Evolutionary conservation across 1,284 basidiomycete species (phyloP).

Genomic region (Melampsora abietis-canadensis): DNA sequence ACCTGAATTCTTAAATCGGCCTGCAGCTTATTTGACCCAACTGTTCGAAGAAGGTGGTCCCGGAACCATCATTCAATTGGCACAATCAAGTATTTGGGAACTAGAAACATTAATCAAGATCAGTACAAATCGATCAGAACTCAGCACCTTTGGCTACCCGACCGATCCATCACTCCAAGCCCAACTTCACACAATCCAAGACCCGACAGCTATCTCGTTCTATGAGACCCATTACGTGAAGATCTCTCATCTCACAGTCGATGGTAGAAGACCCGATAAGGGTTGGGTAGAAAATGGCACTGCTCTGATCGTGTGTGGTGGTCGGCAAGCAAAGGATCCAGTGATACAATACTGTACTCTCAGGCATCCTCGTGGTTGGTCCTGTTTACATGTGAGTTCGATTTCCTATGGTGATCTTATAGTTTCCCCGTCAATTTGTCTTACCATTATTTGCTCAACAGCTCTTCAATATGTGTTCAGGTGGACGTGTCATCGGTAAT

Average conservation of each 20-base stretch:
- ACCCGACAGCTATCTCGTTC: slow-evolving; percentile 36
- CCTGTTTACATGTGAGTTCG: slow-evolving; percentile 35
- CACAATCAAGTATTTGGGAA: slow-evolving; percentile 31
- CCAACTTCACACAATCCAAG: slow-evolving; percentile 29
- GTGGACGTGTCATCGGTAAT: slow-evolving; percentile 33
- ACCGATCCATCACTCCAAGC: slow-evolving; percentile 24
- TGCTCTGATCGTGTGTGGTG: slow-evolving; percentile 34
- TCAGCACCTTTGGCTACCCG: slow-evolving; percentile 37
- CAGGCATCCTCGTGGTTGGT: slow-evolving; percentile 37
- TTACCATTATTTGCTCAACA: not conserved
- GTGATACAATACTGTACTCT: slow-evolving; percentile 38
- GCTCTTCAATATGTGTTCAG: slow-evolving; percentile 35
- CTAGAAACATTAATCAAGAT: slow-evolving; percentile 35
- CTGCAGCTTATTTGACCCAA: slow-evolving; percentile 35
- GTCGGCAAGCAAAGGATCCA: slow-evolving; percentile 23
- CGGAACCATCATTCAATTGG: slow-evolving; percentile 30
- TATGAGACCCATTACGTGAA: slow-evolving; percentile 40
- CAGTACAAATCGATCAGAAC: slow-evolving; percentile 25
- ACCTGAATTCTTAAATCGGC: slow-evolving; percentile 23
- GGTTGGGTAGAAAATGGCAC: slow-evolving; percentile 29
- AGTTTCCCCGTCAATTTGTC: too few species aligned
- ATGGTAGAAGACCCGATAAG: slow-evolving; percentile 36
- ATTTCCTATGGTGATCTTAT: not conserved
- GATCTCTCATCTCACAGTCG: slow-evolving; percentile 37
- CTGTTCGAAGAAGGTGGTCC: slow-evolving; percentile 31